Conservation (phyloP, 163 green algal species). For the Scenedesmus sp. region DNA sequence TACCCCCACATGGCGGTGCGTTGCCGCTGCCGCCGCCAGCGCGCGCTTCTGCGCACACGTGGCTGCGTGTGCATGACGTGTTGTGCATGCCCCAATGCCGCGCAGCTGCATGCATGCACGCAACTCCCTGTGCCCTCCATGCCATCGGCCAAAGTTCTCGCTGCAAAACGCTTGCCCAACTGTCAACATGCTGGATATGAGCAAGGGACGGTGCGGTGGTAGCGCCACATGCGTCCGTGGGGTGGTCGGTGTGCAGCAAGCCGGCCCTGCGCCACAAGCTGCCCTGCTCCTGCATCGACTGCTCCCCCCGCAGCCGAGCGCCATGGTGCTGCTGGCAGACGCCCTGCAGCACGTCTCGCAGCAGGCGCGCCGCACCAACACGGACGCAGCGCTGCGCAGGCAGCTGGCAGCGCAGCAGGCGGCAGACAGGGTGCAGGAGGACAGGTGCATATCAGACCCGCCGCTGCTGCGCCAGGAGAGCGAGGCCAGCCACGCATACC, state of each 20-base stretch:
- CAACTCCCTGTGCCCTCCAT: too few species aligned
- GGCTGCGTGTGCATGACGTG: too few species aligned
- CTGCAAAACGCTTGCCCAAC: too few species aligned
- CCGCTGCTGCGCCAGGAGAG: constrained; percentile 94
- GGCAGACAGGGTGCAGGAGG: constrained; percentile 63
- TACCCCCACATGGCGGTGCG: constrained; percentile 45
- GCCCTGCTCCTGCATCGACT: not conserved
- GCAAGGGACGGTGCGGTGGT: too few species aligned
- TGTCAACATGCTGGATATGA: too few species aligned
- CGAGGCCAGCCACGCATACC: constrained; percentile 88
- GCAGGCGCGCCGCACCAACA: constrained; percentile 75
- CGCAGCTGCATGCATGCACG: too few species aligned
- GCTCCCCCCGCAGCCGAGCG: constrained; percentile 14
- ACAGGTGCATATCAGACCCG: constrained; percentile 82
- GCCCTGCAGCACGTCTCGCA: constrained; percentile 66
- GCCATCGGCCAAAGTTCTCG: too few species aligned
- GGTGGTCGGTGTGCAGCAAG: too few species aligned
- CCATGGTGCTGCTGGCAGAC: constrained; percentile 54
- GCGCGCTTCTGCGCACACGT: too few species aligned
- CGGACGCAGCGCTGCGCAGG: constrained; percentile 76
- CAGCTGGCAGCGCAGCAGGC: constrained; percentile 79
- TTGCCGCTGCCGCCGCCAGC: too few species aligned
- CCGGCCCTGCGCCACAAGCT: not conserved
- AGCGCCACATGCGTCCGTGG: too few species aligned
- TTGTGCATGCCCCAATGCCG: too few species aligned